Evolutionary conservation across 257 asterid species (phyloP), one percentile per base, ranked within the genome.

Genomic region (Linaria vulgaris): DNA sequence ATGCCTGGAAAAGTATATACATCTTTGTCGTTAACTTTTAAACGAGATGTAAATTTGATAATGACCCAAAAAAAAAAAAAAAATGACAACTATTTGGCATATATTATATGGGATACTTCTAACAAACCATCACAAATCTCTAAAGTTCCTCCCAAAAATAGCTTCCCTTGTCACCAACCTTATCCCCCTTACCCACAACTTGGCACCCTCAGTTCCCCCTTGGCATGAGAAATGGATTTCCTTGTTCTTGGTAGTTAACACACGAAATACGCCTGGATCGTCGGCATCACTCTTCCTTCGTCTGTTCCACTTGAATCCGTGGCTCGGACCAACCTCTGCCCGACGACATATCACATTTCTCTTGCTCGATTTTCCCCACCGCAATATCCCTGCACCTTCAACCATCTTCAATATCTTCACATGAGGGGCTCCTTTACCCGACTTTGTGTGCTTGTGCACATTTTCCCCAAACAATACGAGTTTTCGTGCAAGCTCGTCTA

Each of bases 111-210:
- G 6, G 34, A 2, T 27, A 2, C 34, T 27, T 27, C 34, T 2
- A 2, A 34, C 10, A 11, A 34, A 34, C 10, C 41, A 44, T 25
- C 16, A 64, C 11, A 39, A 30, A 39, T 61, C 63, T 65, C 27
- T 20, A 17, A 17, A 21, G 0, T 66, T 55, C 57, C 61, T 67
- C 1, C 82, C 80, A 14, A 73, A 77, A 53, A 82, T 75, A 46
- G 90, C 85, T 50, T 85, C 85, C 52, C 78, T 46, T n/a, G 90
- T 87, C 27, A 85, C 80, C 60, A 85, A 57, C 75, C 78, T 63
- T 66, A 85, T 84, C 45, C 95, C 94, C 71, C 90, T 76, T 17
- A 79, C 90, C 95, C 95, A 87, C 73, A 87, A 24, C 72, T 74
- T 51, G 4, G 95, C 92, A 74, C 49, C 58, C 63, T 84, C 90